Percentiles rank a stretch among this genome's conserved stretches.
Conservation (phyloP, 768 basidiomycete genomes). For the Scleroderma citrinum region DNA sequence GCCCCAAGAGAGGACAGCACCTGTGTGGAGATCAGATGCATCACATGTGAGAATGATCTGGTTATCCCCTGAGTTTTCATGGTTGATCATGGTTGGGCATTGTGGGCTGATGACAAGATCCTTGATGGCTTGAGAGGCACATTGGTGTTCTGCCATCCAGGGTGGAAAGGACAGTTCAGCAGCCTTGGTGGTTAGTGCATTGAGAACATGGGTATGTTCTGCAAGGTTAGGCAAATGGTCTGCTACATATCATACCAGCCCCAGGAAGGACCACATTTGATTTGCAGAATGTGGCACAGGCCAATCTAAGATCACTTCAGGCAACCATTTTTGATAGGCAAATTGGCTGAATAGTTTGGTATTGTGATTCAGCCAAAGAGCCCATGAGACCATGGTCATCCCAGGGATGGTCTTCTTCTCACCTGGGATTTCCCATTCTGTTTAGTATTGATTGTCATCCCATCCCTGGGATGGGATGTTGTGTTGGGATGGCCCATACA, state of each 20-base stretch:
- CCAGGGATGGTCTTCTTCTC: too few relatives aligned
- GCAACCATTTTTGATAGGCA: too few relatives aligned
- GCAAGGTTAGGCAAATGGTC: constrained; percentile 22
- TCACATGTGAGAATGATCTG: constrained; percentile 7
- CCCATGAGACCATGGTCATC: too few relatives aligned
- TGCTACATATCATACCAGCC: constrained; percentile 24
- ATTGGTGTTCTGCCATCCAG: constrained; percentile 13
- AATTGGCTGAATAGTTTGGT: too few relatives aligned
- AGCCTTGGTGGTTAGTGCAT: constrained; percentile 15
- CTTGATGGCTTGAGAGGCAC: constrained; percentile 16
- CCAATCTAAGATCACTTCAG: too few relatives aligned
- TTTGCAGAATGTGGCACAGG: constrained; percentile 18
- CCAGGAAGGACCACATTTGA: constrained; percentile 13
- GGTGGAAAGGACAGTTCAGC: constrained; percentile 18
- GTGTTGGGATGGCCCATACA: too few relatives aligned
- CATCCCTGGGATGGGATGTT: too few relatives aligned
- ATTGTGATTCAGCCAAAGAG: too few relatives aligned
- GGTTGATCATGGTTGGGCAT: constrained; percentile 29
- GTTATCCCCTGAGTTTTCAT: constrained; percentile 13
- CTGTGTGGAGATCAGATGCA: neutral
- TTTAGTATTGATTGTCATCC: too few relatives aligned
- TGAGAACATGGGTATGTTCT: constrained; percentile 6
- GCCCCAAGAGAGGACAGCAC: neutral
- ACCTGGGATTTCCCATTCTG: too few relatives aligned
- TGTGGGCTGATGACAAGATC: constrained; percentile 13